phyloP scores from a whole-genome alignment of 768 basidiomycete species.

The Suillus clintonianus region DNA sequence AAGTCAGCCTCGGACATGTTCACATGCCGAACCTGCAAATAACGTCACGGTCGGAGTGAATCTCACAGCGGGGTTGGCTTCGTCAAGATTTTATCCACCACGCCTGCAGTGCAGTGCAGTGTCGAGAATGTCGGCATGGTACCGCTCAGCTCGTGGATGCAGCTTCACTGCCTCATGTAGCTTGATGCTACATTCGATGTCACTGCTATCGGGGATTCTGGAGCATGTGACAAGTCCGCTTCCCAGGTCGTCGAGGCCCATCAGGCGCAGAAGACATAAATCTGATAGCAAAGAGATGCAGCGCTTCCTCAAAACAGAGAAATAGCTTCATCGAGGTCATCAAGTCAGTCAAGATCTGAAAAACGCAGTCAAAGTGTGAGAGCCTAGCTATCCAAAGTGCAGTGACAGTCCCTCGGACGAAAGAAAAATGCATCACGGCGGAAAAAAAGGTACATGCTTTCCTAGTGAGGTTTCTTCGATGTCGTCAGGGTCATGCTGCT shows the following conservation, averaged over 20 bases:
- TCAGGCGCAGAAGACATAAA: neutral
- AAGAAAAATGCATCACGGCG: neutral
- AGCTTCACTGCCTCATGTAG: neutral
- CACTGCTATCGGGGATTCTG: neutral
- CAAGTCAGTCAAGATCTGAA: neutral
- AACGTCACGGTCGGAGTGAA: neutral
- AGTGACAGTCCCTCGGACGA: neutral
- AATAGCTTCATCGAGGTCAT: neutral
- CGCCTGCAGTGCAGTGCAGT: neutral
- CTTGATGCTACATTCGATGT: neutral
- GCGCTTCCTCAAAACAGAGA: neutral
- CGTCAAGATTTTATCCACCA: neutral
- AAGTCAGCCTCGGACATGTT: neutral
- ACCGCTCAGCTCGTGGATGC: neutral
- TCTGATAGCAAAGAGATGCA: neutral
- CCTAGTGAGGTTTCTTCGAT: neutral
- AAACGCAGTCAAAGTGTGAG: neutral
- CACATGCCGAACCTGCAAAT: neutral
- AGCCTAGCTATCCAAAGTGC: neutral
- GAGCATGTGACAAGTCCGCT: neutral
- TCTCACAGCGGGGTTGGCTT: neutral
- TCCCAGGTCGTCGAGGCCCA: neutral
- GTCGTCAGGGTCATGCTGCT: neutral
- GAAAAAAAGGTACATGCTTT: neutral
- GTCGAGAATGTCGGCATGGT: neutral